These are phyloP conservation scores for Mallotus repandus DNA, from an alignment of 441 rosid species.

Conservation along the genomic window DNA sequence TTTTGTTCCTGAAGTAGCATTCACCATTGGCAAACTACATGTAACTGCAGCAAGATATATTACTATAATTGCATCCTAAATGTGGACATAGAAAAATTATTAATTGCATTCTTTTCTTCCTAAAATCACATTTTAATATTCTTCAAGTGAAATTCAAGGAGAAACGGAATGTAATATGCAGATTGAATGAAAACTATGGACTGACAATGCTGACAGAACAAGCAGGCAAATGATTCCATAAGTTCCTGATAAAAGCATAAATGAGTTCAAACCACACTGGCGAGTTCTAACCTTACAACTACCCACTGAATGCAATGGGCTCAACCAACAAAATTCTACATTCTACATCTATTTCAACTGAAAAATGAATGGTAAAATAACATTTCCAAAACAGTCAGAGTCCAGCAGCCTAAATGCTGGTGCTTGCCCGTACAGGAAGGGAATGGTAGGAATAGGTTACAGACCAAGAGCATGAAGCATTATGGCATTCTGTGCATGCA, in stretches of 20 bases:
- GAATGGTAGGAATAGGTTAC: constrained; percentile 20
- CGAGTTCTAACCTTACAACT: not conserved
- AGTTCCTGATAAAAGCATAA: not conserved
- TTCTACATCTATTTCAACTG: not conserved
- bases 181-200: not conserved
- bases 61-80: not conserved
- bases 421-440: not conserved
- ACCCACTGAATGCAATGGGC: not conserved
- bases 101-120: constrained; percentile 7
- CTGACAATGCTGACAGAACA: not conserved
- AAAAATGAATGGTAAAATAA: not conserved
- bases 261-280: not conserved
- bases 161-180: not conserved
- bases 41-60: not conserved
- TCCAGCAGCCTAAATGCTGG: not conserved
- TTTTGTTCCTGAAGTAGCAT: not conserved
- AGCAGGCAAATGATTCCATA: not conserved
- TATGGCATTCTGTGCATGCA: constrained; percentile 95
- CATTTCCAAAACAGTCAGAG: too few species aligned
- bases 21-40: not conserved
- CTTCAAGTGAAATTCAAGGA: not conserved
- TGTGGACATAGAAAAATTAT: constrained; percentile 4
- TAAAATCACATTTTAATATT: not conserved
- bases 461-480: constrained; percentile 83
- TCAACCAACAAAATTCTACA: constrained; percentile 1